Conservation (phyloP, 108 stramenopile genomes). For the Craspedostauros australis region DNA sequence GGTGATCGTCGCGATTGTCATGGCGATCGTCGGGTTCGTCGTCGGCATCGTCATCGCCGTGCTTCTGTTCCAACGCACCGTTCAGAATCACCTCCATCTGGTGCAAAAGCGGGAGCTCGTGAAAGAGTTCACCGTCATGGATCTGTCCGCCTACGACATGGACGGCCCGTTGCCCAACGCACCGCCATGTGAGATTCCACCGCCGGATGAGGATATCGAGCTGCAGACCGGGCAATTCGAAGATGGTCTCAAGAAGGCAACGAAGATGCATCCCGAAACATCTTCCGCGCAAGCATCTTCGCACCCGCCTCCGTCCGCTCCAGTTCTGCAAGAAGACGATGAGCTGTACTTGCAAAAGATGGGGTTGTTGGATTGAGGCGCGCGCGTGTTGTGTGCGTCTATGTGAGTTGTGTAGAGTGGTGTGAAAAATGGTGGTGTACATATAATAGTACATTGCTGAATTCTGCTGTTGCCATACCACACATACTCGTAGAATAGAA, state of each 20-base stretch:
- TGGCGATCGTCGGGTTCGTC: conserved; percentile 18
- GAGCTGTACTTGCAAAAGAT: background rate
- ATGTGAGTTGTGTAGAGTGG: too few relatives aligned
- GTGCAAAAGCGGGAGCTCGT: conserved; percentile 18
- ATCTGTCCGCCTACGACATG: conserved; percentile 17
- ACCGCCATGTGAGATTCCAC: too few relatives aligned
- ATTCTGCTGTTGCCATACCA: too few relatives aligned
- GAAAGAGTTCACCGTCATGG: conserved; percentile 12
- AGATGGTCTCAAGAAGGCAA: too few relatives aligned
- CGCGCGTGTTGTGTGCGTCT: too few relatives aligned
- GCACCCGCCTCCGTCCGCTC: conserved; percentile 13
- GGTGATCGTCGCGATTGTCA: conserved; percentile 12
- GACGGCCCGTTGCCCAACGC: background rate
- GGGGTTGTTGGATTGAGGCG: conserved; percentile 13
- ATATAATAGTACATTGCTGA: too few relatives aligned
- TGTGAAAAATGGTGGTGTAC: too few relatives aligned
- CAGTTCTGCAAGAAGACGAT: conserved; percentile 1
- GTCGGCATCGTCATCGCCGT: conserved; percentile 9
- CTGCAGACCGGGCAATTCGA: too few relatives aligned
- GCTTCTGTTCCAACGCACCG: conserved; percentile 7
- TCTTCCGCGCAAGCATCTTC: background rate
- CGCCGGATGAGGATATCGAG: too few relatives aligned
- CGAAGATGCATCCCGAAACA: background rate
- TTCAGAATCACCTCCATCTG: conserved; percentile 12
- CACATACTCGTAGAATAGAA: too few relatives aligned